Percentiles rank a stretch among this genome's conserved stretches.
phyloP scores from a whole-genome alignment of 257 asterid species.

The Henckelia pumila region DNA sequence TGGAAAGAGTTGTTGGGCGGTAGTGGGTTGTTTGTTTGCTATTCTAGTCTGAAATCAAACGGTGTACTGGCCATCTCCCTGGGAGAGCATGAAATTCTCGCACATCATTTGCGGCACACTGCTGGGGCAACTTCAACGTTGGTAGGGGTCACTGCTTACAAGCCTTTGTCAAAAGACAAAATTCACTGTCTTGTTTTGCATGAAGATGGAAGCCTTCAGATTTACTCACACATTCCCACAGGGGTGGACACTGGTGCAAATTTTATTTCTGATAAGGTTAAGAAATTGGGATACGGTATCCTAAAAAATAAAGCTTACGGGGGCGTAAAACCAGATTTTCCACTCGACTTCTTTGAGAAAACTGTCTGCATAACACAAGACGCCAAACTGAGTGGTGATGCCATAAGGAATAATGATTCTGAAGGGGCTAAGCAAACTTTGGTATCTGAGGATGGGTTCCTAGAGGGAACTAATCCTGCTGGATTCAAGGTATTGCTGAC shows the following conservation, averaged over 20 bases:
- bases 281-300: constrained; percentile 85
- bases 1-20: constrained; percentile 86
- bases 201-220: constrained; percentile 99
- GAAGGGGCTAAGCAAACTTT: constrained; percentile 89
- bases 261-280: constrained; percentile 76
- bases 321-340: constrained; percentile 88
- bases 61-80: constrained; percentile 71
- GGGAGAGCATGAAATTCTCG: constrained; percentile 73
- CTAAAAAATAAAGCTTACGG: constrained; percentile 87
- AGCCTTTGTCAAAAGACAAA: constrained; percentile 96
- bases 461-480: constrained; percentile 82
- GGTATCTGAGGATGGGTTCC: constrained; percentile 94
- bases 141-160: constrained; percentile 95
- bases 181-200: constrained; percentile 89
- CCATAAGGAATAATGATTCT: constrained; percentile 87
- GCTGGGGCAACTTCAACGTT: constrained; percentile 83
- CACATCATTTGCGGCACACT: constrained; percentile 76
- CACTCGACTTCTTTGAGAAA: constrained; percentile 94
- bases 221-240: constrained; percentile 73
- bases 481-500: constrained; percentile 81
- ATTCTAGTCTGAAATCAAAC: constrained; percentile 78
- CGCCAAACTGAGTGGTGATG: constrained; percentile 84
- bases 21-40: constrained; percentile 77
- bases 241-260: constrained; percentile 63
- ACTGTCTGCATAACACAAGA: constrained; percentile 85